Evolutionary conservation across 768 basidiomycete species (phyloP), one percentile per base, ranked within the genome.

Genomic region (Russula sp.): DNA sequence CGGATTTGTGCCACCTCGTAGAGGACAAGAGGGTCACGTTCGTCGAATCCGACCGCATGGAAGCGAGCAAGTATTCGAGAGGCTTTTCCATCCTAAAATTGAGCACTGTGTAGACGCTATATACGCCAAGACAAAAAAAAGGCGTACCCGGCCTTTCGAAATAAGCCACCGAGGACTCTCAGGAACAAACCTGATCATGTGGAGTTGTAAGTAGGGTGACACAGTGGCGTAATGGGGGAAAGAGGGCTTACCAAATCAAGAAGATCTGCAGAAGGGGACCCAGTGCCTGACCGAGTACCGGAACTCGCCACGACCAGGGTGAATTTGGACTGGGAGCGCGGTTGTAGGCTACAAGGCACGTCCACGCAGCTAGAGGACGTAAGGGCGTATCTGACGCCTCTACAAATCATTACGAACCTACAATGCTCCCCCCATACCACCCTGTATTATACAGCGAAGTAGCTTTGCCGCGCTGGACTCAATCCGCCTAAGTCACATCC

Each of bases 391-490:
- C 27, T 3, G 31, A 44, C 68, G 71, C 51, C 69, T 75, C 75
- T 74, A 76, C 1, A 34, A 42, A 14, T 34, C 27, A 11, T 48
- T 27, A 81, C 65, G 59, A 52, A 70, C 84, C 82, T 44, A 84
- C 72, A 62, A 88, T 84, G 63, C 85, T 85, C 10, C 89, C 89
- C 40, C 86, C 68, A 71, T 90, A 90, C 89, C 89, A 91, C 54
- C 79, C 80, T 0, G 85, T 79, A 73, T 91, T 90, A 73, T 85
- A 89, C 60, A 85, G 70, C 10, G 85, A 81, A 16, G 83, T 85
- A 22, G 85, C 75, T 72, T 84, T 82, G 3, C 81, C 84, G 45
- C 76, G 74, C 75, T 76, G 59, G 6, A 44, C 50, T 45, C 50
- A 22, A 51, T 31, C 60, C 77, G 75, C 77, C 78, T 65, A 42